These are phyloP conservation scores for Pezicula neosporulosa DNA, from an alignment of 2,329 filamentous ascomycete species.

Conservation along the genomic window DNA sequence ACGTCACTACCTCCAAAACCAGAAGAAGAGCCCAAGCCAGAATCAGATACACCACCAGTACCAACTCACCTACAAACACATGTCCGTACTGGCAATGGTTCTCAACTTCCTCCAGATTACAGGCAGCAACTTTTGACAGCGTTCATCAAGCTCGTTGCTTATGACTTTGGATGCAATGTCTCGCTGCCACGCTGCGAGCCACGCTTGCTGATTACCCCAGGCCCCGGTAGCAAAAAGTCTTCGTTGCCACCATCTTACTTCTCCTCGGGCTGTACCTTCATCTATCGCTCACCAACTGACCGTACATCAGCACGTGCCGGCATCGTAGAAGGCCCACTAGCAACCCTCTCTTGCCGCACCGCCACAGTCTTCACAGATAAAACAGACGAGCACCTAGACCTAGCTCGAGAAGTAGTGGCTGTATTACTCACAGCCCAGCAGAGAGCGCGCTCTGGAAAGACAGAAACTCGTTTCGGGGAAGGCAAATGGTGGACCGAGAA, in stretches of 20 bases:
- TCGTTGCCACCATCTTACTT: constrained; percentile 40
- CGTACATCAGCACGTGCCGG: constrained; percentile 57
- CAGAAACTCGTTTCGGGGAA: constrained; percentile 54
- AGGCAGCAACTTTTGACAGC: constrained; percentile 54
- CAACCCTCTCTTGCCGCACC: constrained; percentile 55
- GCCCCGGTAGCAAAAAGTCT: constrained; percentile 19
- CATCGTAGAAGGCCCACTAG: constrained; percentile 58
- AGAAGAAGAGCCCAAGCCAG: constrained; percentile 9
- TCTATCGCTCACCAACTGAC: constrained; percentile 57
- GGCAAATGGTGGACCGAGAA: constrained; percentile 59
- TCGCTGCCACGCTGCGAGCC: constrained; percentile 54
- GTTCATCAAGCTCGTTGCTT: constrained; percentile 61
- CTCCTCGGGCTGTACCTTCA: constrained; percentile 54
- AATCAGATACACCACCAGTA: constrained; percentile 9
- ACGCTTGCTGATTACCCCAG: constrained; percentile 45
- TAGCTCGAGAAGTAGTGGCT: constrained; percentile 58
- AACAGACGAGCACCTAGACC: constrained; percentile 58
- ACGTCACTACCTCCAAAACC: constrained; percentile 36
- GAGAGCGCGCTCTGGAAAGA: constrained; percentile 53
- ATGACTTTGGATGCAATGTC: constrained; percentile 64
- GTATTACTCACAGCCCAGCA: constrained; percentile 62
- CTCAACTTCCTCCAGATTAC: constrained; percentile 55
- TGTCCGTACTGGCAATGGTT: constrained; percentile 46
- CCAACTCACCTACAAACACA: constrained; percentile 21
- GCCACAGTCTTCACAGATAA: constrained; percentile 48